These are phyloP conservation scores for Polyplosphaeria fusca DNA, from an alignment of 495 filamentous ascomycete genomes.

Conservation along the genomic window DNA sequence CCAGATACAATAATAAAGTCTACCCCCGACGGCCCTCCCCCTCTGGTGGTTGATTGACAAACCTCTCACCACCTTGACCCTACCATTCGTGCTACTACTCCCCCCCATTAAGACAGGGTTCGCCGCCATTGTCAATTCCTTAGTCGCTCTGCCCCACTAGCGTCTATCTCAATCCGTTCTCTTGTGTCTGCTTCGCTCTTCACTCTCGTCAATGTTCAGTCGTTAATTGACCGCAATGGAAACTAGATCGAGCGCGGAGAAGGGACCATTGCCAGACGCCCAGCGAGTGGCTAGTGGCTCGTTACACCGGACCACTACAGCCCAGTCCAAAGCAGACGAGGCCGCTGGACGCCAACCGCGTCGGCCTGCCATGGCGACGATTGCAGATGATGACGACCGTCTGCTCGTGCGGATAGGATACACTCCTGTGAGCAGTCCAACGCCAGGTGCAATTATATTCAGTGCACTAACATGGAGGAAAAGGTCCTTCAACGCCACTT, in stretches of 20 bases:
- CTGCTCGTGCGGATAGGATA: conserved; percentile 66
- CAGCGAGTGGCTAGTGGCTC: neutral
- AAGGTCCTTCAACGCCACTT: conserved; percentile 65
- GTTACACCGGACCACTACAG: conserved; percentile 8
- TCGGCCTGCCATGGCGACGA: conserved; percentile 46
- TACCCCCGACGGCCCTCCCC: conserved; percentile 2
- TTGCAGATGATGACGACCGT: conserved; percentile 63
- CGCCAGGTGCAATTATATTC: neutral
- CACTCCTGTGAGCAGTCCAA: conserved; percentile 54
- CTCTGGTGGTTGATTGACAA: conserved; percentile 1
- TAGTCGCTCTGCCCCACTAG: neutral
- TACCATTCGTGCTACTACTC: conserved; percentile 9
- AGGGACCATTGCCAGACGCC: neutral
- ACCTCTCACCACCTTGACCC: conserved; percentile 10
- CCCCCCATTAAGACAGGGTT: neutral
- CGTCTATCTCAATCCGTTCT: neutral
- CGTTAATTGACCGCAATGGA: conserved; percentile 21
- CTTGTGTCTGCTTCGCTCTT: conserved; percentile 2
- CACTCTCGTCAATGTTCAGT: conserved; percentile 2
- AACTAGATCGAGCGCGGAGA: conserved; percentile 14
- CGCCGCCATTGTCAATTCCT: neutral
- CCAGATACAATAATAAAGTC: conserved; percentile 22
- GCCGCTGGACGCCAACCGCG: conserved; percentile 1
- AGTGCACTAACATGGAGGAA: neutral
- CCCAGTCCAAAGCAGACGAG: conserved; percentile 27